Evolutionary conservation across 1,284 basidiomycete species (phyloP), one percentile per base, ranked within the genome.

Genomic region (Pseudozyma pruni): DNA sequence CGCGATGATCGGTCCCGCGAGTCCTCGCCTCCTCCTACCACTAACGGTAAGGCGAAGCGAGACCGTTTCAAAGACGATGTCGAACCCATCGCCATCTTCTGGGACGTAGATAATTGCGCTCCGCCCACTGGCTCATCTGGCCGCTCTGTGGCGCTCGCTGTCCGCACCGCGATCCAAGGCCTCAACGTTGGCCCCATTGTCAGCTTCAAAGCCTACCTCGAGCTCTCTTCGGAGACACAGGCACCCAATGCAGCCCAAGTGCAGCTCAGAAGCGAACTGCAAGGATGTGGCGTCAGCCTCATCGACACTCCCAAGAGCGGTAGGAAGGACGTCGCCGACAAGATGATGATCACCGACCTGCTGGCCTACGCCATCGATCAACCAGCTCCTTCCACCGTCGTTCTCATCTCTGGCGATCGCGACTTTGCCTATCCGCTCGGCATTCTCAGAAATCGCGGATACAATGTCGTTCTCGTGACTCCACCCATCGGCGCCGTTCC

Each of bases 281-380:
- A 79, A 47, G 76, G 76, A 9, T 72, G 75, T 38, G 76, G 76
- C 22, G 74, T 79, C 61, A 75, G 66, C 40, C 62, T 79, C 22
- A 76, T 79, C 35, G 77, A 79, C 43, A 77, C 63, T 11, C 76
- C 76, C 17, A 79, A 79, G 50, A 70, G 63, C 34, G 77, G 77
- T 23, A 60, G 75, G 8, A 79, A 79, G 56, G 69, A 79, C 35
- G 77, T 78, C 13, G 75, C 75, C 16, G 77, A 79, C 48, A 74
- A 76, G 57, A 79, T 77, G 77, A 75, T 79, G 66, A 78, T 78
- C 53, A 72, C 77, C 38, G 77, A 79, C 39, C 48, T 78, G 7
- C 61, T 79, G 25, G 72, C 77, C 10, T 78, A 64, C 11, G 77
- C 77, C 13, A 75, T 79, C 43, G 77, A 78, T 34, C 61, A 75